Percentiles rank a stretch among this genome's conserved stretches.
Evolutionary conservation across 805 yeast species (phyloP).

Genomic region (Starmerella sp.): DNA sequence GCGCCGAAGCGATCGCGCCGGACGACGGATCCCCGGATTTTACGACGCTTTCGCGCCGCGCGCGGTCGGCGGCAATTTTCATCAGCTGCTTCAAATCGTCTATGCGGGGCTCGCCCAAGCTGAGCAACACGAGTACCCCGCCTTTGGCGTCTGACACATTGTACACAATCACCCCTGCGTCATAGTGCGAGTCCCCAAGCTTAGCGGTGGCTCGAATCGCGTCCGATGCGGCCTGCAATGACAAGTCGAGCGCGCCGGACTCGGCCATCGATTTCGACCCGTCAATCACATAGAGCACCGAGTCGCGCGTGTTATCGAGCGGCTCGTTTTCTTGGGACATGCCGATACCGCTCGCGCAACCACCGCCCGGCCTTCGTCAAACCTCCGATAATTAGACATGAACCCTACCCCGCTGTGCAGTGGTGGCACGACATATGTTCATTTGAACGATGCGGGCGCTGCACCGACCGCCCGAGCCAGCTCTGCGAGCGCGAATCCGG

Average conservation of each 20-base stretch:
- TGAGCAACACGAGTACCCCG: slow-evolving; percentile 12
- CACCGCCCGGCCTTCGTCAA: too few relatives aligned
- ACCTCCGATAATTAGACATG: too few relatives aligned
- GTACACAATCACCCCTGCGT: slow-evolving; percentile 58
- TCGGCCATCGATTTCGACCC: slow-evolving; percentile 28
- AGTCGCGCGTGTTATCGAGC: slow-evolving; percentile 22
- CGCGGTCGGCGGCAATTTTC: slow-evolving; percentile 9
- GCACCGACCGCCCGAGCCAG: too few relatives aligned
- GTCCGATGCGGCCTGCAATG: slow-evolving; percentile 45
- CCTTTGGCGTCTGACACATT: slow-evolving; percentile 30
- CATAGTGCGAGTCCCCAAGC: slow-evolving; percentile 49
- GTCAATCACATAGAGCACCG: slow-evolving; percentile 30
- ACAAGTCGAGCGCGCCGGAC: slow-evolving; percentile 14
- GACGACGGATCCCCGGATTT: slow-evolving; percentile 4
- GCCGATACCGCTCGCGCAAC: not conserved
- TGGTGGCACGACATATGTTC: too few relatives aligned
- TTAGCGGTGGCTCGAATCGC: slow-evolving; percentile 56
- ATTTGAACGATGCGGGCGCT: too few relatives aligned
- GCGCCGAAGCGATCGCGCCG: slow-evolving; percentile 3
- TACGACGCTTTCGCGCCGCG: not conserved
- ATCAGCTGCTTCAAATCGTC: slow-evolving; percentile 16
- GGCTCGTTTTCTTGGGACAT: slow-evolving; percentile 9
- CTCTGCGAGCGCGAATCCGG: too few relatives aligned
- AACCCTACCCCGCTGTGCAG: too few relatives aligned
- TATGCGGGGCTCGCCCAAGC: slow-evolving; percentile 16